Conservation (phyloP, 495 filamentous ascomycete genomes). For the Achaetomiella virescens region DNA sequence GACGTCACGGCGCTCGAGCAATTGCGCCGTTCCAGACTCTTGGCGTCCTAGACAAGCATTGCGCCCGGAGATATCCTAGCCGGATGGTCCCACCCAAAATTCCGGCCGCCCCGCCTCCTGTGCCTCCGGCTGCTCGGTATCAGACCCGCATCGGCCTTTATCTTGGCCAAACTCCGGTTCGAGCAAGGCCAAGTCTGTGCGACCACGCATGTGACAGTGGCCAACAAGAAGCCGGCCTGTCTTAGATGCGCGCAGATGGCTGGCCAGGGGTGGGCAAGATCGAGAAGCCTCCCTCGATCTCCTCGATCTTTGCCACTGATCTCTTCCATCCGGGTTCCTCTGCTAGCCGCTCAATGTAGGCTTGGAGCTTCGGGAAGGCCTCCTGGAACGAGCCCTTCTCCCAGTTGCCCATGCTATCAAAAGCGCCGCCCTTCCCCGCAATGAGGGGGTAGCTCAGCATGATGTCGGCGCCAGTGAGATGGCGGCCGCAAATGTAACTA, state of each 20-base stretch:
- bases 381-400: slow-evolving; percentile 25
- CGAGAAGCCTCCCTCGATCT: slow-evolving; percentile 54
- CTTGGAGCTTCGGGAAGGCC: slow-evolving; percentile 43
- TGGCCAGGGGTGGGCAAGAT: slow-evolving; percentile 8
- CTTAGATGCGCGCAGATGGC: slow-evolving; percentile 5
- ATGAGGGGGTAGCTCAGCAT: slow-evolving; percentile 68
- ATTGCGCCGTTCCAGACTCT: not conserved
- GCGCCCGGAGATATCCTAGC: not conserved
- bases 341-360: slow-evolving; percentile 58
- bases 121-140: slow-evolving; percentile 2
- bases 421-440: slow-evolving; percentile 46
- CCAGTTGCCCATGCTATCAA: slow-evolving; percentile 45
- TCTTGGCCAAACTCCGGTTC: not conserved
- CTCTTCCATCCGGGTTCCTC: slow-evolving; percentile 52
- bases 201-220: not conserved
- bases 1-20: slow-evolving; percentile 7
- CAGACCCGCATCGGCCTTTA: not conserved
- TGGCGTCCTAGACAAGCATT: not conserved
- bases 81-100: not conserved
- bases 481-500: slow-evolving; percentile 60
- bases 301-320: slow-evolving; percentile 53
- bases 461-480: slow-evolving; percentile 72
- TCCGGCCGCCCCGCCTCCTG: slow-evolving; percentile 7
- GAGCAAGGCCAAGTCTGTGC: not conserved
- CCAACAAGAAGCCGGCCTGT: not conserved